Evolutionary conservation across 371 early-diverging fungal species (phyloP), one percentile per base, ranked within the genome.

Genomic region (Sporodiniella umbellata): DNA sequence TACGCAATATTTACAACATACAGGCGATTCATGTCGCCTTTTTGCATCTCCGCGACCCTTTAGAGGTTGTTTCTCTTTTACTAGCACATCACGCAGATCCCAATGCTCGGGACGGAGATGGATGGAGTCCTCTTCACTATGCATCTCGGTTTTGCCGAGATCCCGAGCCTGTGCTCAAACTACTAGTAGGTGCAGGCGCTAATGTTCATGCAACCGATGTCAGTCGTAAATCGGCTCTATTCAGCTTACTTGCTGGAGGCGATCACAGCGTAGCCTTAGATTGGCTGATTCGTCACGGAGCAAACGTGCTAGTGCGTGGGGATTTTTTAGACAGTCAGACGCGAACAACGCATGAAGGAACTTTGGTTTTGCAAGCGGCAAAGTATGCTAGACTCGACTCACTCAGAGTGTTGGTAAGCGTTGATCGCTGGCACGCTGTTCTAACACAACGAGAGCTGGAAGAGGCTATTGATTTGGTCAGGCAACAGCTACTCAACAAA

Each of bases 121-220:
- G 86, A 3, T 89, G 89, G 89, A 85, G 88, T 6, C 84, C 89
- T 0, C 45, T 89, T 19, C 91, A 90, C 51, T 86, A 84, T 42
- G 87, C 87, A 1, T 78, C 81, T 23, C 65, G 75, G 15, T 81
- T 79, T 47, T 73, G 72, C 23, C 62, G 62, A 15, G 55, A 54
- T 10, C 78, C 79, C 7, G 37, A 51, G n/a, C 55, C 61, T 11
- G 48, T 56, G 3, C 19, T 72, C 8, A 53, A 54, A 33, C 35
- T 65, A 11, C 46, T 70, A 4, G 42, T 73, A 1, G 40, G 57
- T 2, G 56, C 55, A 15, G 82, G 82, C 12, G 82, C 80, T 14
- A 66, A 78, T 42, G 63, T 81, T 25, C 76, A 79, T 54, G 66
- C 70, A 4, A 43, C 45, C 4, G 76, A 72, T 46, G 47, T 64